phyloP scores from a whole-genome alignment of 306 rosid species.

The Vigna mungo region DNA sequence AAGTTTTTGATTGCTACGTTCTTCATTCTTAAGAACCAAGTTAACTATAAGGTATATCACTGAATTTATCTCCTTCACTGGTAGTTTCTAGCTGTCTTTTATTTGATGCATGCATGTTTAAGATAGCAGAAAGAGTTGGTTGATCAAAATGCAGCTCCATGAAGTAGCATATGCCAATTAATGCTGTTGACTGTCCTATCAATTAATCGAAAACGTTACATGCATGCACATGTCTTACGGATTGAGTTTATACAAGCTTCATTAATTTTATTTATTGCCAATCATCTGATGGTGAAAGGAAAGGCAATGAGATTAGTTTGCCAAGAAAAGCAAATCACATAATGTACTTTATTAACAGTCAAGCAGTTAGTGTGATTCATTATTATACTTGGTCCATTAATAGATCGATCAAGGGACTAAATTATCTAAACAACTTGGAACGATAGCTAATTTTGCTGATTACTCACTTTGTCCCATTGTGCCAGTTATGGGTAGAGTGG shows the following conservation, averaged over 20 bases:
- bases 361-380: slow-evolving; percentile 23
- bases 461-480: slow-evolving; percentile 15
- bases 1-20: slow-evolving; percentile 46
- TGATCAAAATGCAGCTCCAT: neutral
- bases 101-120: neutral
- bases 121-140: neutral
- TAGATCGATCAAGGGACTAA: neutral
- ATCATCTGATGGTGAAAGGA: slow-evolving; percentile 13
- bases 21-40: slow-evolving; percentile 36
- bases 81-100: slow-evolving; percentile 24
- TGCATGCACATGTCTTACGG: slow-evolving; percentile 3
- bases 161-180: neutral
- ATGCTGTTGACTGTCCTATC: slow-evolving; percentile 8
- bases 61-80: slow-evolving; percentile 18
- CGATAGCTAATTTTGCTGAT: slow-evolving; percentile 19
- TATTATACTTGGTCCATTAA: slow-evolving; percentile 7
- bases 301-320: slow-evolving; percentile 20
- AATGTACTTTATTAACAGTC: neutral
- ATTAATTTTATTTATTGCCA: neutral
- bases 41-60: slow-evolving; percentile 44
- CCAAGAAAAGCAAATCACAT: slow-evolving; percentile 28
- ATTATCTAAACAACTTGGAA: neutral
- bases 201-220: slow-evolving; percentile 3
- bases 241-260: slow-evolving; percentile 14
- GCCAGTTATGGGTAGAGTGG: slow-evolving; percentile 34